Evolutionary conservation across 352 stramenopile species (phyloP), one percentile per base, ranked within the genome.

Genomic region (Phytopythium helicoides): DNA sequence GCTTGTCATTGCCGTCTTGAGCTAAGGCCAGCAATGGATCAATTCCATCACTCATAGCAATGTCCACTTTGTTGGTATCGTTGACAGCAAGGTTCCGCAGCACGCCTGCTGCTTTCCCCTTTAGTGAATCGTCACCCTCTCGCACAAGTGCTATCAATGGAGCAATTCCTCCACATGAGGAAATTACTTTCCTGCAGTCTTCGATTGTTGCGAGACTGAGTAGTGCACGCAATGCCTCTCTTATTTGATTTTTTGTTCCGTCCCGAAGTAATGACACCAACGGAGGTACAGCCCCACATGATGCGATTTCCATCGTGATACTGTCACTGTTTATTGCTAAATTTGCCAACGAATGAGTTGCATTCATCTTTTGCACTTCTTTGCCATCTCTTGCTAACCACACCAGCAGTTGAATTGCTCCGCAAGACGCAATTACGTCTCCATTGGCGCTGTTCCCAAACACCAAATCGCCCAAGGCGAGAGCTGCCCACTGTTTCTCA

Each of bases 311-410:
- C 8, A 18, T 23, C 50, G 31, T 25, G 46, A 36, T 46, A 6
- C 22, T 21, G 16, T 11, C 8, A n/a, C n/a, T n/a, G 21, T 44
- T 31, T 9, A 35, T 18, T 10, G 52, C 35, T 37, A 60, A 12
- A 19, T 65, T 49, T 16, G 61, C 47, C n/a, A 61, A 25, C 19
- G 35, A 18, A 2, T 23, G 45, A 47, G 61, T 57, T 12, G 47
- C 52, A 14, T 9, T 25, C n/a, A 40, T 6, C 14, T 46, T 65
- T 16, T 61, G 40, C 22, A 10, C 3, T 12, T 35, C 34, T 16
- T 35, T 42, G 3, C 58, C 45, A 22, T 31, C 15, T 9, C 42
- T 33, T n/a, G 56, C 3, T 35, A 60, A 6, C 12, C 23, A 11
- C n/a, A 65, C 46, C 23, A 65, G 34, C 6, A 40, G 46, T 14